Percentiles rank a stretch among this genome's conserved stretches.
Conservation (phyloP, 1,139 yeast species). For the Pichia sp. region DNA sequence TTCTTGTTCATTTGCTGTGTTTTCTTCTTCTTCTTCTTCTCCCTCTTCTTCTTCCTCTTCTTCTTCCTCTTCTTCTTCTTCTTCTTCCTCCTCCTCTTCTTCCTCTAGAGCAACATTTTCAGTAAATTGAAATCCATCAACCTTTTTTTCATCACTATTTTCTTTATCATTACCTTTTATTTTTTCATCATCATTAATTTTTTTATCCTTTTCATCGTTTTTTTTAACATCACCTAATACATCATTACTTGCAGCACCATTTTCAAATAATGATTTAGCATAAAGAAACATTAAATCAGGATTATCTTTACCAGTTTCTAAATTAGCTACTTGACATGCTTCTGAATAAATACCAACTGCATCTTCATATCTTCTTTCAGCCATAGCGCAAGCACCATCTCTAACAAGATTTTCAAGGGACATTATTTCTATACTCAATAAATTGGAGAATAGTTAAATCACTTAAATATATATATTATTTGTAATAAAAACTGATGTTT, state of each 20-base stretch:
- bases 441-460: too few species aligned
- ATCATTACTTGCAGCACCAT: conserved; percentile 69
- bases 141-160: conserved; percentile 21
- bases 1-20: conserved; percentile 24
- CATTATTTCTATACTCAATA: neutral
- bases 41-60: conserved; percentile 33
- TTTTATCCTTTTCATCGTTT: conserved; percentile 21
- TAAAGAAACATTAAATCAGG: conserved; percentile 69
- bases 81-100: conserved; percentile 35
- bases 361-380: conserved; percentile 55
- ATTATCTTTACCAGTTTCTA: conserved; percentile 51
- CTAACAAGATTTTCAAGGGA: conserved; percentile 36
- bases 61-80: conserved; percentile 38
- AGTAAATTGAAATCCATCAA: conserved; percentile 14
- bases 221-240: conserved; percentile 50
- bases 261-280: conserved; percentile 75
- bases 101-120: conserved; percentile 9
- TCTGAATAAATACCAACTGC: conserved; percentile 71
- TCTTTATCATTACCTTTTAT: conserved; percentile 18
- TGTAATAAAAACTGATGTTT: too few species aligned
- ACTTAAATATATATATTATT: too few species aligned
- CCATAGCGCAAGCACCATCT: conserved; percentile 57
- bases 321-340: conserved; percentile 58
- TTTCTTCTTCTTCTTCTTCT: conserved; percentile 29
- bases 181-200: conserved; percentile 15